Base-by-base conservation (phyloP, 148 eudicot genomes). In the Cornus controversa region DNA sequence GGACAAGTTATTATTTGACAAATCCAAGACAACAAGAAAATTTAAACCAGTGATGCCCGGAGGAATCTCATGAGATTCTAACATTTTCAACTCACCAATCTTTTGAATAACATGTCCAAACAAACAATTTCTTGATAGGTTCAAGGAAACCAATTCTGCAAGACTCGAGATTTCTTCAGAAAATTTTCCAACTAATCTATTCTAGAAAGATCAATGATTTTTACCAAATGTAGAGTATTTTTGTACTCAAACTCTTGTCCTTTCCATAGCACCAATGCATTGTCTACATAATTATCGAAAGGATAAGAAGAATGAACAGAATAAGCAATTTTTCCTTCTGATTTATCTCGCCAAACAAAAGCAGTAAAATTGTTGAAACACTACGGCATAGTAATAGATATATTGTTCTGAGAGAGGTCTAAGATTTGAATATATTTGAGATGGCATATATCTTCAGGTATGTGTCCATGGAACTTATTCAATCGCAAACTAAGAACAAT, bases 171-270 rank as follows among this genome's bases (percentile, higher is more conserved):
- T 2, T 75, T 79, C 82, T n/a, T 6, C 3, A 2, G 87, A 87
- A 42, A 87, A 75, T 69, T 69, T 75, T 3, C 87, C 87, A 0
- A 2, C 66, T 25, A 83, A 75, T n/a, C 26, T 66, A 71, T 84
- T 84, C 80, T 76, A 6, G 87, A 87, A 42, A 84, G 80, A 78
- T 87, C 82, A 28, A 87, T 82, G 81, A 82, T 16, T 5, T 77
- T 72, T 10, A 69, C 65, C 15, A n/a, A n/a, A n/a, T n/a, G n/a
- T n/a, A 75, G 66, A 20, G 64, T 78, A 15, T 69, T 82, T 8
- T 22, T 29, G 70, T 77, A 79, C 71, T 77, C 78, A 16, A 63
- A 63, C 37, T 75, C 71, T 8, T 54, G 67, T 34, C 86, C 76
- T 77, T 79, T 79, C 75, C 82, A 67, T 25, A 45, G 67, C 29